These are phyloP conservation scores for Neospermospora avenae DNA, from an alignment of 2,329 filamentous ascomycete genomes.

Conservation along the genomic window DNA sequence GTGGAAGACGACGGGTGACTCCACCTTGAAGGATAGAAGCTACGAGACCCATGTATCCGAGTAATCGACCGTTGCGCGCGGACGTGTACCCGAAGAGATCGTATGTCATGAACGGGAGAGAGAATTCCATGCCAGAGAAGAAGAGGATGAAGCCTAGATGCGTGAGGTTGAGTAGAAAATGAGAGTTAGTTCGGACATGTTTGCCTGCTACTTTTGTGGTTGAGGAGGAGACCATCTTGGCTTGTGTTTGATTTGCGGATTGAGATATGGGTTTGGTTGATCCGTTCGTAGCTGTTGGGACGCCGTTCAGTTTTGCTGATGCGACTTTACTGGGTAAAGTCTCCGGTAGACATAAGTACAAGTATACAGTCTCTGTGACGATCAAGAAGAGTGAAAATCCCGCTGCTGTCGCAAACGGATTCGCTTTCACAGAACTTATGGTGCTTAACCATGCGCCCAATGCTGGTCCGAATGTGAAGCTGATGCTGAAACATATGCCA, in stretches of 20 bases:
- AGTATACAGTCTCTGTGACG: conserved; percentile 80
- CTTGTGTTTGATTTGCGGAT: conserved; percentile 9
- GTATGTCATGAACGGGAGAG: conserved; percentile 94
- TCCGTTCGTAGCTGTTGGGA: conserved; percentile 26
- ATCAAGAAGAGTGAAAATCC: conserved; percentile 83
- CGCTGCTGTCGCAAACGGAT: conserved; percentile 91
- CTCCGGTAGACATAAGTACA: conserved; percentile 83
- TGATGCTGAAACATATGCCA: conserved; percentile 93
- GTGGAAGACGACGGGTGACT: conserved; percentile 81
- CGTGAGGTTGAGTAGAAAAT: conserved; percentile 74
- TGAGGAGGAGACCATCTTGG: conserved; percentile 28
- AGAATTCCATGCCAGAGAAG: conserved; percentile 98
- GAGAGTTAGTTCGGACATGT: conserved; percentile 66
- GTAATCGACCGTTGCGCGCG: conserved; percentile 75
- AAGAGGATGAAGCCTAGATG: conserved; percentile 93
- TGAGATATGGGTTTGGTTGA: conserved; percentile 14
- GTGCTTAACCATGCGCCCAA: conserved; percentile 83
- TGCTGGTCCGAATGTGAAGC: conserved; percentile 93
- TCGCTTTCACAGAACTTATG: conserved; percentile 73
- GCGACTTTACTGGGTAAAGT: conserved; percentile 64
- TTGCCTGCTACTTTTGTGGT: conserved; percentile 24
- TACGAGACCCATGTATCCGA: conserved; percentile 88
- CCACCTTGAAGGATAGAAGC: conserved; percentile 91
- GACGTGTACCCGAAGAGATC: conserved; percentile 84
- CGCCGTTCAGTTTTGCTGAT: conserved; percentile 25